Conservation (phyloP, 208 protist species). For the Trypanosoma lewisi region DNA sequence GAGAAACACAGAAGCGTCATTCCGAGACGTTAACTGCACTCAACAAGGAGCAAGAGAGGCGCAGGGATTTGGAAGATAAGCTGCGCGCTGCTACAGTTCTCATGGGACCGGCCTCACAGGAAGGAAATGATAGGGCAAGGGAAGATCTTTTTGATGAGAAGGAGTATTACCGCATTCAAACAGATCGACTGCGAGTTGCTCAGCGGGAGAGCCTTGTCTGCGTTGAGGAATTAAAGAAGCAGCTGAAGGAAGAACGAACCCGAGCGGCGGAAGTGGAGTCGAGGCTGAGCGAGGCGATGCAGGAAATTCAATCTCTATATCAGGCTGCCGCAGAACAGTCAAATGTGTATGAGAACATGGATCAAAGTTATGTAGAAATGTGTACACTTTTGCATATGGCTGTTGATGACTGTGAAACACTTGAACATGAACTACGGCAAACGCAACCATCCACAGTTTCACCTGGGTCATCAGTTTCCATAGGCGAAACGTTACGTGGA, state of each 20-base stretch:
- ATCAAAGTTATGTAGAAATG: conserved; percentile 36
- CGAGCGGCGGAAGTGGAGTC: conserved; percentile 25
- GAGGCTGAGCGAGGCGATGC: conserved; percentile 35
- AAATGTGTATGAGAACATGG: conserved; percentile 41
- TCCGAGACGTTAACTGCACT: conserved; percentile 21
- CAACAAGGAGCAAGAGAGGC: conserved; percentile 21
- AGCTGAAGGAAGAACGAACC: conserved; percentile 34
- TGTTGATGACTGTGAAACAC: conserved; percentile 28
- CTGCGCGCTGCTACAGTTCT: conserved; percentile 1
- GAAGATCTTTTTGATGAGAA: conserved; percentile 44
- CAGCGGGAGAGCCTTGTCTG: conserved; percentile 23
- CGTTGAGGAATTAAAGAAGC: conserved; percentile 24
- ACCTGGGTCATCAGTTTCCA: neutral
- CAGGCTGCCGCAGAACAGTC: conserved; percentile 15
- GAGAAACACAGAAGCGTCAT: conserved; percentile 21
- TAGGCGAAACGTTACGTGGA: neutral
- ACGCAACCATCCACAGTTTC: neutral
- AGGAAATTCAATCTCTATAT: conserved; percentile 37
- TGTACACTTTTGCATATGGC: conserved; percentile 46
- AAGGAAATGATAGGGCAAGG: neutral
- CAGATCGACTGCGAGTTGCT: conserved; percentile 31
- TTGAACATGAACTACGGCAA: conserved; percentile 20
- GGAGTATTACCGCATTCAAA: conserved; percentile 70
- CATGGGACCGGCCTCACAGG: neutral
- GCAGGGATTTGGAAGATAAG: conserved; percentile 33